phyloP scores from a whole-genome alignment of 2,329 filamentous ascomycete species.

The Pyrenophora tritici-repentis region DNA sequence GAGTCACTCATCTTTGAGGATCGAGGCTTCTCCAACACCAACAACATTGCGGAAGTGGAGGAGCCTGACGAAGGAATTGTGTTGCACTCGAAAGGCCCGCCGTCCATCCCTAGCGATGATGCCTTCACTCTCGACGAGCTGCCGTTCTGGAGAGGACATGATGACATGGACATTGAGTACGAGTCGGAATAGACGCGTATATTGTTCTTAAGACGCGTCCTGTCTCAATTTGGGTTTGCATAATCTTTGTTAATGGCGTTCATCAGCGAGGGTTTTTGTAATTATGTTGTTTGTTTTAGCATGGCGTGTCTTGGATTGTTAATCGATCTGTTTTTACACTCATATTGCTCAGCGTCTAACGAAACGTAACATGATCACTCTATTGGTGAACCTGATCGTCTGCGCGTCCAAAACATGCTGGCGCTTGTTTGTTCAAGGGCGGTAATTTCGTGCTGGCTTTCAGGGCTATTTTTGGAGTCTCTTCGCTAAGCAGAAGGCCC shows the following conservation, averaged over 20 bases:
- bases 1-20: conserved; percentile 48
- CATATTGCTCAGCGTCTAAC: conserved; percentile 4
- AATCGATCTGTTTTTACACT: conserved; percentile 10
- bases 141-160: conserved; percentile 44
- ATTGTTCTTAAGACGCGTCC: background rate
- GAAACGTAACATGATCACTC: background rate
- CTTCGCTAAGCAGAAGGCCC: conserved; percentile 20
- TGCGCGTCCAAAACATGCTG: conserved; percentile 3
- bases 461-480: conserved; percentile 12
- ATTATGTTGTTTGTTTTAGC: conserved; percentile 3
- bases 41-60: conserved; percentile 46
- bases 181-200: conserved; percentile 25
- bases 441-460: conserved; percentile 1
- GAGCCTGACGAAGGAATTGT: conserved; percentile 43
- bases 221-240: background rate
- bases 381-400: background rate
- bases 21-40: conserved; percentile 43
- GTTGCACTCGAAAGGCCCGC: conserved; percentile 39
- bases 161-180: conserved; percentile 33
- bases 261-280: conserved; percentile 8
- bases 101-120: conserved; percentile 47
- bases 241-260: conserved; percentile 1
- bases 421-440: conserved; percentile 1
- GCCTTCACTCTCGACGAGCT: conserved; percentile 46
- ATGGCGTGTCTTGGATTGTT: conserved; percentile 1